These are phyloP conservation scores for Setaria viridis DNA, from an alignment of 202 grass and related monocot genomes.

Conservation along the genomic window DNA sequence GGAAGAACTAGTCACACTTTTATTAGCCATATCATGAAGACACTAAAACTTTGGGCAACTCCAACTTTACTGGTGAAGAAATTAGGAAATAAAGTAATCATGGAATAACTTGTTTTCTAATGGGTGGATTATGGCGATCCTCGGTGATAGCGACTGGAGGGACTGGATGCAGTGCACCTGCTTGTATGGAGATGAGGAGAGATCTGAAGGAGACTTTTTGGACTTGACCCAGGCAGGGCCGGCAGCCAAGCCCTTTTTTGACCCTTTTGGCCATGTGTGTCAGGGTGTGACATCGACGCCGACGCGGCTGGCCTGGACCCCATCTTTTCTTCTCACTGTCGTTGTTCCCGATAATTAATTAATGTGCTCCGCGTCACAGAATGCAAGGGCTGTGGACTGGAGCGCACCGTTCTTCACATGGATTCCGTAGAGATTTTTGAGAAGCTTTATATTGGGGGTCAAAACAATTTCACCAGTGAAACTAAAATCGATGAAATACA, in stretches of 20 bases:
- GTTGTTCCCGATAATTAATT: neutral
- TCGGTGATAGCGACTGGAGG: constrained; percentile 13
- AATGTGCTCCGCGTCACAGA: neutral
- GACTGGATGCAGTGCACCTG: constrained; percentile 45
- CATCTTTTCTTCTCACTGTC: neutral
- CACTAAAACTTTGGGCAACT: neutral
- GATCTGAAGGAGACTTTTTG: constrained; percentile 33
- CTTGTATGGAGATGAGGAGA: constrained; percentile 17
- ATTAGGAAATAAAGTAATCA: neutral
- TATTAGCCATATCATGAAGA: neutral
- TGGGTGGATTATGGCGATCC: constrained; percentile 33
- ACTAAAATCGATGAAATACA: too few species aligned
- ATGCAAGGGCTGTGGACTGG: neutral
- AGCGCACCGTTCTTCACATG: neutral
- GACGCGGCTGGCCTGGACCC: neutral
- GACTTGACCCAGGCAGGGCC: neutral
- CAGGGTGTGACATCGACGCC: neutral
- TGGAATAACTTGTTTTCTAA: constrained; percentile 22
- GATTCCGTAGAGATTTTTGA: neutral
- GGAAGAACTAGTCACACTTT: neutral
- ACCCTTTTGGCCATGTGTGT: neutral
- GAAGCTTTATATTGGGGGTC: neutral
- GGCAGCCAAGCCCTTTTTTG: neutral
- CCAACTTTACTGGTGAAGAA: neutral
- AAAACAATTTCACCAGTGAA: too few species aligned